Base-by-base conservation (phyloP, 2,329 filamentous ascomycete species). In the Aspergillus fischeri region DNA sequence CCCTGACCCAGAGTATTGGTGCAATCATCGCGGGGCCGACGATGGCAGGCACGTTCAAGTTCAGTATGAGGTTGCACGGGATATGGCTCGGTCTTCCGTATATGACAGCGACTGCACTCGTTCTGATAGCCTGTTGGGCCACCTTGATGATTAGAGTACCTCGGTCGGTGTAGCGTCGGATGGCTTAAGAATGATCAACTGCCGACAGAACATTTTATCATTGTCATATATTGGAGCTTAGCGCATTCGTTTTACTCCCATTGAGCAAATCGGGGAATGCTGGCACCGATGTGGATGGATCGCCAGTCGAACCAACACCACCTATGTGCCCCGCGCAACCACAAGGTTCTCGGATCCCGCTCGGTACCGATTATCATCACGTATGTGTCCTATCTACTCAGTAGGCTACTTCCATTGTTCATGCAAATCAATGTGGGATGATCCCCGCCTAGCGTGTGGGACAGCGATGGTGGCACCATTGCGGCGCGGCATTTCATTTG, bases 61-160 rank as follows among this genome's bases (percentile, higher is more conserved):
- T 27, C 11, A 57, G 59, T 7, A 56, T 60, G 59, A 24, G 4
- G 8, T 32, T 50, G 41, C 53, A 51, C 4, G 59, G 59, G 8
- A 24, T 35, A 2, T 59, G 56, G 56, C 41, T 59, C 17, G 59
- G 59, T 5, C 38, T 60, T 49, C 59, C 59, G 24, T 60, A 58
- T 50, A 50, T 60, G 48, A 9, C 52, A n/a, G 53, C 51, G 32
- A 38, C 32, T n/a, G 32, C 14, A 38, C 32, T 38, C 5, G 14
- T 38, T 7, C 14, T 38, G 14, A 7, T 38, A 7, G 32, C 32
- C 17, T 38, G 32, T 38, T 38, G 32, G 14, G 32, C 32, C 14
- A 38, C 32, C 14, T 38, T 17, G 32, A 6, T 38, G 32, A 38
- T 38, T 17, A 6, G 32, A 38, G 14, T 38, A 17, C 32, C 32